Percentiles rank a stretch among this genome's conserved stretches.
These are phyloP conservation scores for Leccinum imitatum DNA, from an alignment of 768 basidiomycete species.

Conservation along the genomic window DNA sequence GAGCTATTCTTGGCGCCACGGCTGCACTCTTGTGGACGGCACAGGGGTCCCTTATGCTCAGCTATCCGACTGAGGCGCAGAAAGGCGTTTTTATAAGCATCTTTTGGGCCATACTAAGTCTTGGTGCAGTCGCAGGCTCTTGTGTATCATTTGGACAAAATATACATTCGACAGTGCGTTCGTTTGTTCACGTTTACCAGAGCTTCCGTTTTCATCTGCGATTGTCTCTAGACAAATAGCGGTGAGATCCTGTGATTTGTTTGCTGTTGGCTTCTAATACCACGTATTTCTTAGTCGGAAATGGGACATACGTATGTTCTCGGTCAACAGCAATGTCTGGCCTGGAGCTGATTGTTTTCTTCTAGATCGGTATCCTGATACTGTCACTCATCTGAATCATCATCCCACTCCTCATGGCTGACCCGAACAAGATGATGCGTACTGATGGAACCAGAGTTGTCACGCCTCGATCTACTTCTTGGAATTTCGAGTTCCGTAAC, in stretches of 20 bases:
- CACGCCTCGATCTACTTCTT: constrained; percentile 62
- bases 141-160: constrained; percentile 74
- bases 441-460: constrained; percentile 70
- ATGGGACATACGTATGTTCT: constrained; percentile 66
- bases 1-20: constrained; percentile 73
- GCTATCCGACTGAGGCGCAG: constrained; percentile 74
- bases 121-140: constrained; percentile 75
- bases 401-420: constrained; percentile 68
- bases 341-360: neutral
- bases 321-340: neutral
- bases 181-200: constrained; percentile 16
- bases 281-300: constrained; percentile 45
- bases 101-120: constrained; percentile 80
- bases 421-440: constrained; percentile 70
- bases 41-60: constrained; percentile 79
- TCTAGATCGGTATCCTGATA: constrained; percentile 49
- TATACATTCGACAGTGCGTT: constrained; percentile 52
- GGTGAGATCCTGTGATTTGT: constrained; percentile 21
- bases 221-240: constrained; percentile 19
- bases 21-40: constrained; percentile 78
- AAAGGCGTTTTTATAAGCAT: constrained; percentile 73
- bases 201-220: neutral
- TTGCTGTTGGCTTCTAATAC: neutral
- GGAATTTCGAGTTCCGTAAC: constrained; percentile 69
- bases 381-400: constrained; percentile 64